A percentile compares a stretch with the other conserved stretches of the same genome.
Evolutionary conservation across 129 eudicot genomes (phyloP).

Genomic region (Chrysanthemum lavandulifolium): DNA sequence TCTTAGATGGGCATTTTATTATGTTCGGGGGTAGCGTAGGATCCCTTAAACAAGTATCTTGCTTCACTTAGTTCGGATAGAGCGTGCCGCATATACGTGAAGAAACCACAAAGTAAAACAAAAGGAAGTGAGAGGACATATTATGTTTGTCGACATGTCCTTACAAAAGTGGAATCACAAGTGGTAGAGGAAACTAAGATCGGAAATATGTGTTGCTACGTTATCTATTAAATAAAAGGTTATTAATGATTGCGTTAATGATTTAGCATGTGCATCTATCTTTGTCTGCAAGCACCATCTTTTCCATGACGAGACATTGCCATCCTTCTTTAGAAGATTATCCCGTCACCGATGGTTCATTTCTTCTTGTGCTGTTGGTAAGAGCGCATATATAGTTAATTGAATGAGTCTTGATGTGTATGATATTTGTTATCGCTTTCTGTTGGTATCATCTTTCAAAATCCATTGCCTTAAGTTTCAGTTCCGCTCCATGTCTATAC

Average conservation of each 20-base stretch:
- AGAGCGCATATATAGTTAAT: background rate
- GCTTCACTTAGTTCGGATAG: constrained; percentile 98
- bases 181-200: constrained; percentile 73
- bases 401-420: too few species aligned
- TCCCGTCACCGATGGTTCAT: constrained; percentile 98
- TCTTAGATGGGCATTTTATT: constrained; percentile 87
- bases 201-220: background rate
- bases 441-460: background rate
- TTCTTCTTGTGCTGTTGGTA: constrained; percentile 96
- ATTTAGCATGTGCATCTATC: constrained; percentile 29
- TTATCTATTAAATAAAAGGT: background rate
- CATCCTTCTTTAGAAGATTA: constrained; percentile 97
- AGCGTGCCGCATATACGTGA: constrained; percentile 75
- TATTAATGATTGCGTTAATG: constrained; percentile 18
- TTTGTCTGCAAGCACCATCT: constrained; percentile 81
- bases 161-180: constrained; percentile 70
- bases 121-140: constrained; percentile 70
- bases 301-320: constrained; percentile 93
- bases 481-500: background rate
- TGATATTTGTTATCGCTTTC: background rate
- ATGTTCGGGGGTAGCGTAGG: constrained; percentile 99
- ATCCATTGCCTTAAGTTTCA: background rate
- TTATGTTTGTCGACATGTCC: constrained; percentile 81
- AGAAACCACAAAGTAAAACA: constrained; percentile 68
- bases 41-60: constrained; percentile 76